Percentiles rank a stretch among this genome's conserved stretches.
Evolutionary conservation across 495 filamentous ascomycete species (phyloP).

Genomic region (Trichodelitschia bisporula): DNA sequence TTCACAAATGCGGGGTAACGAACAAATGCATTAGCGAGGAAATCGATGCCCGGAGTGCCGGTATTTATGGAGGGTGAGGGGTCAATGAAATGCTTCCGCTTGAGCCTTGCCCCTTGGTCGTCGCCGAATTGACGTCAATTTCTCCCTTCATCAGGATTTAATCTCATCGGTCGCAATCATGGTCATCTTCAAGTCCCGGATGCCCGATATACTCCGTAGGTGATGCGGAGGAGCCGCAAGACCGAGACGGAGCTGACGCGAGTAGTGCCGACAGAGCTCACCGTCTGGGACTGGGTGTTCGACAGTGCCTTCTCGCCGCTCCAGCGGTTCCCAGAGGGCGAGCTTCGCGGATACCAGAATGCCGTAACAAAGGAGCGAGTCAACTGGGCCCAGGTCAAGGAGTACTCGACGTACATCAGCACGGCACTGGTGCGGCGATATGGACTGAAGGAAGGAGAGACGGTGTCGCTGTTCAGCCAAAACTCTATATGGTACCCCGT

Average conservation of each 20-base stretch:
- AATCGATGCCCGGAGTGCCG: too few species aligned
- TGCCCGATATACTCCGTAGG: conserved; percentile 16
- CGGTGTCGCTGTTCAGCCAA: conserved; percentile 28
- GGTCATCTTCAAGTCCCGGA: conserved; percentile 17
- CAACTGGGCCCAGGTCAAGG: conserved; percentile 24
- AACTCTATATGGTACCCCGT: conserved; percentile 39
- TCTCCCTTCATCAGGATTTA: conserved; percentile 6
- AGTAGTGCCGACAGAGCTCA: conserved; percentile 24
- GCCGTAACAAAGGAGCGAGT: conserved; percentile 29
- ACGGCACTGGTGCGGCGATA: conserved; percentile 28
- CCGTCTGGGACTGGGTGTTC: conserved; percentile 37
- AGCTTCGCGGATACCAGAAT: conserved; percentile 27
- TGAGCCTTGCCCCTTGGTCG: too few species aligned
- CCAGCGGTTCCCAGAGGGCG: conserved; percentile 9
- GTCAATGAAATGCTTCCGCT: too few species aligned
- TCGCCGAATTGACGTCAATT: conserved; percentile 1
- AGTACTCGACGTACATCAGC: conserved; percentile 25
- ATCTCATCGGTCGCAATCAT: conserved; percentile 5
- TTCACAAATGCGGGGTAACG: too few species aligned
- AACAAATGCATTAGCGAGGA: too few species aligned
- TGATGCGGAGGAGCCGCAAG: background rate
- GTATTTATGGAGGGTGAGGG: too few species aligned
- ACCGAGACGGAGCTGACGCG: conserved; percentile 2
- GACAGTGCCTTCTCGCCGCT: conserved; percentile 25
- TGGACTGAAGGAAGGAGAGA: conserved; percentile 22